These are phyloP conservation scores for Coelastrella sp. DNA, from an alignment of 139 green algal genomes.

Conservation along the genomic window DNA sequence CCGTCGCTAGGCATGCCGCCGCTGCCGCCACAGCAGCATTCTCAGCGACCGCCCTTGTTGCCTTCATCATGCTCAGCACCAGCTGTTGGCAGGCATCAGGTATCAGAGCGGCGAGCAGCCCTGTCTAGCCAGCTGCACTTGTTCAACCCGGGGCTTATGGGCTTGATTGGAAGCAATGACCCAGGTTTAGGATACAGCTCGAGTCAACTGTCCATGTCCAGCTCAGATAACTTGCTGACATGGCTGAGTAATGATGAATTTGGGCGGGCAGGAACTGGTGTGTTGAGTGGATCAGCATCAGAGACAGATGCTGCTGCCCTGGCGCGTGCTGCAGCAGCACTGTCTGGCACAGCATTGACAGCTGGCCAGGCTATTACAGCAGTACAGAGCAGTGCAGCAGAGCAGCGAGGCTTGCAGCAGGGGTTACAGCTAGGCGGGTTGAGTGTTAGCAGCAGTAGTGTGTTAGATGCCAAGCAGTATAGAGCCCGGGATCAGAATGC, in stretches of 20 bases:
- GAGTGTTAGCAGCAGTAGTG: too few relatives aligned
- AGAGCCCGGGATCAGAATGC: neutral
- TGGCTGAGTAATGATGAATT: conserved; percentile 39
- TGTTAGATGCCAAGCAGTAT: too few relatives aligned
- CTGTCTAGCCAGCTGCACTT: conserved; percentile 23
- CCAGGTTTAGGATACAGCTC: neutral
- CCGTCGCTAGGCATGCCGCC: neutral
- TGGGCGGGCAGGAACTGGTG: neutral
- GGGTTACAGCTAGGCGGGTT: too few relatives aligned
- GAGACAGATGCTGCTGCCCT: neutral
- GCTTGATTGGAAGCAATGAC: conserved; percentile 36
- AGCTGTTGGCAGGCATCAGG: neutral
- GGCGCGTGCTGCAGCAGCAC: conserved; percentile 20
- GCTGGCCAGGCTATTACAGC: conserved; percentile 14
- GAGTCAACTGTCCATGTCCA: neutral
- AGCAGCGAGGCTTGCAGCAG: too few relatives aligned
- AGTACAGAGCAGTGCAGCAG: too few relatives aligned
- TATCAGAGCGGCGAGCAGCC: neutral
- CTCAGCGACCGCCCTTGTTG: neutral
- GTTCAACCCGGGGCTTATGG: conserved; percentile 35
- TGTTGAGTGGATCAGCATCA: conserved; percentile 17
- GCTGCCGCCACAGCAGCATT: conserved; percentile 1
- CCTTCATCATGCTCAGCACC: neutral
- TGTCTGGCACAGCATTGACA: neutral
- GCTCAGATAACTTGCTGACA: conserved; percentile 25